Percentiles rank a stretch among this genome's conserved stretches.
Evolutionary conservation across 306 rosid genomes (phyloP).

Genomic region (Pyrus betulifolia): DNA sequence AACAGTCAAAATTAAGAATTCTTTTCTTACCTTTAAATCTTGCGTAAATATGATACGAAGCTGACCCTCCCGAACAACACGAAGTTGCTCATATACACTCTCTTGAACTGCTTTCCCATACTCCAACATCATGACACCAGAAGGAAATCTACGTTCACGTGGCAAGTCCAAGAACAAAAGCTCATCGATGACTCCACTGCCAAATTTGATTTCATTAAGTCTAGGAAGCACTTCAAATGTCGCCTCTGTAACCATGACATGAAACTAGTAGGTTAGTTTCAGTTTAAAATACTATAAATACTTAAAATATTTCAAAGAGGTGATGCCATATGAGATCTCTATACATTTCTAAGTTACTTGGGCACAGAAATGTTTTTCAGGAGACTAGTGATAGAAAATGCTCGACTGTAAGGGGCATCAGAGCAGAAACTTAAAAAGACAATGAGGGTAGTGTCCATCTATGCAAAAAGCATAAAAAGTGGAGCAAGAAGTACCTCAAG

Average conservation of each 20-base stretch:
- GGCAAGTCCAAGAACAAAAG: conserved; percentile 86
- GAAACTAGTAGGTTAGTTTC: conserved; percentile 5
- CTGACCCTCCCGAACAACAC: conserved; percentile 96
- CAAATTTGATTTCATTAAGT: conserved; percentile 90
- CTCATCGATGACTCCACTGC: conserved; percentile 90
- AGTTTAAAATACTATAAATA: background rate
- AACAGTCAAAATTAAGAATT: background rate
- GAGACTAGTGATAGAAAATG: background rate
- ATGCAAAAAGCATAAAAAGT: background rate
- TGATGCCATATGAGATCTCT: background rate
- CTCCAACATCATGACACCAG: conserved; percentile 86
- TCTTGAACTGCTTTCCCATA: conserved; percentile 92
- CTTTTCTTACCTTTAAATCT: conserved; percentile 64
- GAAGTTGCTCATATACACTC: conserved; percentile 93
- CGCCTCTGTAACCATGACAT: conserved; percentile 58
- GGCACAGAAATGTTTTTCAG: background rate
- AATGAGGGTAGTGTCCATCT: background rate
- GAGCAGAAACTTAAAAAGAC: background rate
- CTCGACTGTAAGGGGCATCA: background rate
- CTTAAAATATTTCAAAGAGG: background rate
- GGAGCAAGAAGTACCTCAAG: background rate
- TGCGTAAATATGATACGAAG: conserved; percentile 82
- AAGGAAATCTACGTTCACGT: conserved; percentile 60
- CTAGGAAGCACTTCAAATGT: conserved; percentile 94
- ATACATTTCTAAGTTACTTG: background rate